Base-by-base conservation (phyloP, 1,284 basidiomycete genomes). In the Cutaneotrichosporon sp. region DNA sequence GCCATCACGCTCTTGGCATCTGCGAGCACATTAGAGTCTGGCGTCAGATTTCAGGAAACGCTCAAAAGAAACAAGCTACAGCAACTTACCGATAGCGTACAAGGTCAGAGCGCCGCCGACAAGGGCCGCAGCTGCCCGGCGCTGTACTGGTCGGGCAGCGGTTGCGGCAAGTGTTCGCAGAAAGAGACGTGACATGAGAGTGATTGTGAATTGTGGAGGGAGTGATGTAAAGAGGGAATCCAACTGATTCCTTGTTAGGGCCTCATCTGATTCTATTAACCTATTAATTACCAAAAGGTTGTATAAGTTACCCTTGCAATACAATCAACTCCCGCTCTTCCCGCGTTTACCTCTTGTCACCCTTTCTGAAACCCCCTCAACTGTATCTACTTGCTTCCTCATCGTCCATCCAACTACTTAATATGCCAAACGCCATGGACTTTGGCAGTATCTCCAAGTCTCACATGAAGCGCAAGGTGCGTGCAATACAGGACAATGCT, bases 391-490 rank as follows among this genome's bases (percentile, higher is more conserved):
- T n/a, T 26, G 26, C 49, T n/a, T 18, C 5, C 36, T 36, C 36
- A 36, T 13, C 16, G 13, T 40, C 16, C 30, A 11, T 51, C 49
- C 26, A 26, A 26, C 26, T 13, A 36, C 8, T 8, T 2, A 36
- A 5, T 5, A 47, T 56, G 42, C 40, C 60, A 40, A 30, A 22
- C 7, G 46, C 60, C 21, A 67, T 72, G 67, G 69, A 72, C 57
- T 69, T 72, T 56, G 66, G 67, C 18, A 61, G 68, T 14, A 59
- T 70, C 30, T 69, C 66, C 5, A 66, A 68, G 18, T 66, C 66
- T 26, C 71, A 68, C 63, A 74, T 74, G 72, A 72, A 70, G 71
- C 67, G 72, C 16, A 74, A 74, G 67, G 72, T 74, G 52, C 21
- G 69, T 30, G 6, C 8, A 30, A 5, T 8, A 10, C 16, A n/a